A percentile compares a stretch with the other conserved stretches of the same genome.
These are phyloP conservation scores for Aciculosporium take DNA, from an alignment of 2,329 filamentous ascomycete species.

Conservation along the genomic window DNA sequence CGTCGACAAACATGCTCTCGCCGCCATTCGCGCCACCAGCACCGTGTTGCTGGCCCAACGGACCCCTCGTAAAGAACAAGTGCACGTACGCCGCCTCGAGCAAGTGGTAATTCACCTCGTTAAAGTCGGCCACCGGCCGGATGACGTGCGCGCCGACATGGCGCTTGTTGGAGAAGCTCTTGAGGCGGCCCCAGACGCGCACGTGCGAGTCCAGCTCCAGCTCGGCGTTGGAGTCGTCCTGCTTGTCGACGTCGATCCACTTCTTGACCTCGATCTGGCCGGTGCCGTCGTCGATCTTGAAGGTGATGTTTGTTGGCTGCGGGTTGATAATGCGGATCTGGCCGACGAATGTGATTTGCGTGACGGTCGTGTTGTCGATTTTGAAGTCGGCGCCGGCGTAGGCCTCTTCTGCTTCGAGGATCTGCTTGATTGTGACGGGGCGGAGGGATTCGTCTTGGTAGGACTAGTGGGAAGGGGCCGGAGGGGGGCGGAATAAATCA, in stretches of 20 bases:
- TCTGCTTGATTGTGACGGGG: slow-evolving; percentile 90
- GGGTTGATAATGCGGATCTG: slow-evolving; percentile 76
- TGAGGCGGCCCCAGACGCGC: slow-evolving; percentile 72
- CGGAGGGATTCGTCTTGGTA: slow-evolving; percentile 77
- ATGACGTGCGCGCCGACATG: slow-evolving; percentile 71
- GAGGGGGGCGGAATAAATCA: no score
- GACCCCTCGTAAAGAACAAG: slow-evolving; percentile 64
- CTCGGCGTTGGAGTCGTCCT: slow-evolving; percentile 31
- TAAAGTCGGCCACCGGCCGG: slow-evolving; percentile 66
- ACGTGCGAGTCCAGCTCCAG: slow-evolving; percentile 67
- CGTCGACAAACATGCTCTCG: slow-evolving; percentile 45
- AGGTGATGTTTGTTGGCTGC: slow-evolving; percentile 85
- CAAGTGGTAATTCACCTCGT: slow-evolving; percentile 86
- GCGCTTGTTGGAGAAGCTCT: slow-evolving; percentile 69
- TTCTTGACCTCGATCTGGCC: slow-evolving; percentile 82
- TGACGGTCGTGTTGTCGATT: slow-evolving; percentile 63
- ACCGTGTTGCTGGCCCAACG: slow-evolving; percentile 29
- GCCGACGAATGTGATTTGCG: slow-evolving; percentile 67
- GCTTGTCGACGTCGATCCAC: slow-evolving; percentile 57
- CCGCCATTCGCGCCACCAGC: slow-evolving; percentile 21
- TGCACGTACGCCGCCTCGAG: slow-evolving; percentile 84
- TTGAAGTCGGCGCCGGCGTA: slow-evolving; percentile 63
- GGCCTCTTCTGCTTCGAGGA: slow-evolving; percentile 66
- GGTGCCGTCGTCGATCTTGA: slow-evolving; percentile 90
- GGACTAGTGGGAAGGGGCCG: slow-evolving; percentile 24